Percentiles rank a stretch among this genome's conserved stretches.
These are phyloP conservation scores for Epichloe sylvatica DNA, from an alignment of 2,329 filamentous ascomycete species.

Conservation along the genomic window DNA sequence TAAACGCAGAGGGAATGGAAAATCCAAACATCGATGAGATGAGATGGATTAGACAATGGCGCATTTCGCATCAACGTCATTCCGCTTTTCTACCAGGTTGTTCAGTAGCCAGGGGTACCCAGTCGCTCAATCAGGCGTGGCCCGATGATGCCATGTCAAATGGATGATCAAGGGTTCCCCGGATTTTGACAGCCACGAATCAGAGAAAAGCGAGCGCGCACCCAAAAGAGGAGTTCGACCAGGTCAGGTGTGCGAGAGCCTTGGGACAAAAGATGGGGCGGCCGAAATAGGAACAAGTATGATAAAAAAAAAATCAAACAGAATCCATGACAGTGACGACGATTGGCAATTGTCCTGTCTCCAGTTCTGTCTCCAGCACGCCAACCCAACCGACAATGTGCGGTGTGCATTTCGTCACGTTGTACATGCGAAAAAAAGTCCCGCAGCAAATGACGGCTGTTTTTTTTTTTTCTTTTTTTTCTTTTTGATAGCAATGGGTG, in stretches of 20 bases:
- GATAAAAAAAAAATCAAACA: not conserved
- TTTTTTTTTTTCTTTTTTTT: too few relatives aligned
- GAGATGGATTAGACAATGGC: not conserved
- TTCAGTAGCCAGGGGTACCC: not conserved
- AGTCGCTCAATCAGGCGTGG: not conserved
- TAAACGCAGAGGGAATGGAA: too few relatives aligned
- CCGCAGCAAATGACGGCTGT: too few relatives aligned
- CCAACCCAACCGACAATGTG: too few relatives aligned
- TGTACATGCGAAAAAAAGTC: too few relatives aligned
- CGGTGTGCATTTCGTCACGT: too few relatives aligned
- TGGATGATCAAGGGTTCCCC: conserved; percentile 4
- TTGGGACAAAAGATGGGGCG: not conserved
- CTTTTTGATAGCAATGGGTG: too few relatives aligned
- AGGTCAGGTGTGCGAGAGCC: not conserved
- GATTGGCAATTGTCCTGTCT: too few relatives aligned
- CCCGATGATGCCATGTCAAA: not conserved
- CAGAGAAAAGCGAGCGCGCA: not conserved
- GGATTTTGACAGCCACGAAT: conserved; percentile 3
- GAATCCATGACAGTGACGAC: not conserved
- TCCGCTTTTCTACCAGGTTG: not conserved
- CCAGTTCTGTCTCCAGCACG: too few relatives aligned
- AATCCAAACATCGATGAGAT: too few relatives aligned
- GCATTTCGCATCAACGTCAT: not conserved
- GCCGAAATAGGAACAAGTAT: not conserved
- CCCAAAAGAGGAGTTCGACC: not conserved